Evolutionary conservation across 768 basidiomycete species (phyloP).

Genomic region (Auricularia auricula-judae): DNA sequence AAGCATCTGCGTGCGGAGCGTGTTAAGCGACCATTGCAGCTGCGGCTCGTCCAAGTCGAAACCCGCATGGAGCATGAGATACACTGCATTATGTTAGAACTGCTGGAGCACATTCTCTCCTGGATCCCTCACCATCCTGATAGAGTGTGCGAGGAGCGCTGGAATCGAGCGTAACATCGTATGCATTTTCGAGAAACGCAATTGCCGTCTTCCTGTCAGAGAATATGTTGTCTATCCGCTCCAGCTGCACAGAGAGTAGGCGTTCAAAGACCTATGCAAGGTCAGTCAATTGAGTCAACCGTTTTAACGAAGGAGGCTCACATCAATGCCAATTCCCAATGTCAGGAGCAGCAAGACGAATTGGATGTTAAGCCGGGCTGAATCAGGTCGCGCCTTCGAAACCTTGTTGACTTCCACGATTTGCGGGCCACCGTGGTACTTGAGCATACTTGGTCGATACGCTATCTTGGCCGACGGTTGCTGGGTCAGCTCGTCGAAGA

Average conservation of each 20-base stretch:
- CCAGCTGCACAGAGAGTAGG: slow-evolving; percentile 10
- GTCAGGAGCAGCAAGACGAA: slow-evolving; percentile 14
- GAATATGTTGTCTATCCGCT: slow-evolving; percentile 9
- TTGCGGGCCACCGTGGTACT: slow-evolving; percentile 11
- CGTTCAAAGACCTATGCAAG: slow-evolving; percentile 9
- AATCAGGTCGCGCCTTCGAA: slow-evolving; percentile 6
- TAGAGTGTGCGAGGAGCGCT: not conserved
- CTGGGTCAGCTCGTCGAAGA: slow-evolving; percentile 8
- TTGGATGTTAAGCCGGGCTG: slow-evolving; percentile 13
- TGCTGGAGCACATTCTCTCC: too few species aligned
- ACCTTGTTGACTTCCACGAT: slow-evolving; percentile 11
- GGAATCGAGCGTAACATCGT: slow-evolving; percentile 9
- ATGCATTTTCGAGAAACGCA: slow-evolving; percentile 9
- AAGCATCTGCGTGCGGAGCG: slow-evolving; percentile 9
- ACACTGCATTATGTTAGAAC: slow-evolving; percentile 5
- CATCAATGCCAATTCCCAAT: slow-evolving; percentile 6
- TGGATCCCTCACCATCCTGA: not conserved
- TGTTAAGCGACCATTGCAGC: slow-evolving; percentile 8
- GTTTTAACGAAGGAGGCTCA: not conserved
- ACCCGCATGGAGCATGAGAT: slow-evolving; percentile 13
- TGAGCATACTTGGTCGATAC: slow-evolving; percentile 13
- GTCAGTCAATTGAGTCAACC: not conserved
- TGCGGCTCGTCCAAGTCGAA: slow-evolving; percentile 15
- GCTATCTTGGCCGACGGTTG: slow-evolving; percentile 11
- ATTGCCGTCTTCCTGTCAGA: slow-evolving; percentile 9